Conservation (phyloP, 208 protist species). For the Endotrypanum monterogeii region DNA sequence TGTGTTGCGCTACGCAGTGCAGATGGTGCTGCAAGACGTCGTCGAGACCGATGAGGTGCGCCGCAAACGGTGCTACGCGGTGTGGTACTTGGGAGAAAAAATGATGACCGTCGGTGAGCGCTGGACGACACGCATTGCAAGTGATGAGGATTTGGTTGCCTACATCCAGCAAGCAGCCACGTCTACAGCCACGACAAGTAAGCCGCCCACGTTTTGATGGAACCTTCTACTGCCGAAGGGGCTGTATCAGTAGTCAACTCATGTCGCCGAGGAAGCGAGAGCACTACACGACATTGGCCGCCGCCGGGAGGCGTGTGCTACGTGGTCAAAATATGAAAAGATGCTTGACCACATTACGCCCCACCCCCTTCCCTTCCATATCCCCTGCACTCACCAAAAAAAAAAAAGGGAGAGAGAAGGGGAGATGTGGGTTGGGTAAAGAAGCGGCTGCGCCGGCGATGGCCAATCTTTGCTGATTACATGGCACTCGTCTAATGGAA, state of each 20-base stretch:
- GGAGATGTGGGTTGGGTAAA: background rate
- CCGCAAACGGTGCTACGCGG: conserved; percentile 71
- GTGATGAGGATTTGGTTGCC: conserved; percentile 72
- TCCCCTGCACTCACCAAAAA: background rate
- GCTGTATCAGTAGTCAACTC: background rate
- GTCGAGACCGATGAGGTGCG: conserved; percentile 59
- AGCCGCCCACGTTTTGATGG: conserved; percentile 55
- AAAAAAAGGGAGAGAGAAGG: no score
- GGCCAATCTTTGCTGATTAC: no score
- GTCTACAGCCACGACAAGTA: conserved; percentile 57
- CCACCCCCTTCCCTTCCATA: background rate
- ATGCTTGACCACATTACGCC: no score
- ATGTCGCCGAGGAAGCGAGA: background rate
- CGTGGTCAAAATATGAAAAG: no score
- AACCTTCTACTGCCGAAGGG: background rate
- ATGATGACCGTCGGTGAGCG: conserved; percentile 65
- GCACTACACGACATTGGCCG: background rate
- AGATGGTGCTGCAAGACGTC: conserved; percentile 76
- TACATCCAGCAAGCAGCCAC: conserved; percentile 86
- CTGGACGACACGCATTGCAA: conserved; percentile 40
- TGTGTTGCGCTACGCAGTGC: conserved; percentile 62
- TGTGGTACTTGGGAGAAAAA: conserved; percentile 81
- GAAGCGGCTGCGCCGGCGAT: background rate
- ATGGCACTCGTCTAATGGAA: no score
- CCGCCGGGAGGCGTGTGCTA: no score